Percentiles rank a stretch among this genome's conserved stretches.
phyloP scores from a whole-genome alignment of 1,284 basidiomycete species.

The Puccinia polysora region DNA sequence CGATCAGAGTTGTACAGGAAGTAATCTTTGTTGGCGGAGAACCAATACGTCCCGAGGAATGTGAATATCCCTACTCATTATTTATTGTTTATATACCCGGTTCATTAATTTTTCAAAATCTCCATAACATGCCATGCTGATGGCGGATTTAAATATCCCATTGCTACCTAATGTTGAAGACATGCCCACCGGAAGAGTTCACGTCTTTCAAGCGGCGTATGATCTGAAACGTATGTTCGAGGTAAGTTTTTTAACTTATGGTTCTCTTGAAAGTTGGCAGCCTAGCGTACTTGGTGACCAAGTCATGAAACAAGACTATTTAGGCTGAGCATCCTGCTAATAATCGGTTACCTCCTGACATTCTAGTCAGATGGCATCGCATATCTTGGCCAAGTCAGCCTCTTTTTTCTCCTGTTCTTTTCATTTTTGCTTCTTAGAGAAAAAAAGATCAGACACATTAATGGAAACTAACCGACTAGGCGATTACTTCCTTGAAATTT shows the following conservation, averaged over 20 bases:
- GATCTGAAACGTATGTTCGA: conserved; percentile 34
- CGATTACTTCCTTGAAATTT: too few species aligned
- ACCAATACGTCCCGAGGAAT: conserved; percentile 35
- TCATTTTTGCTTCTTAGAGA: background rate
- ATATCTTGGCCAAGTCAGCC: conserved; percentile 24
- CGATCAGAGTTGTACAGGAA: conserved; percentile 17
- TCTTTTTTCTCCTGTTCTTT: background rate
- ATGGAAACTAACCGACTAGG: too few species aligned
- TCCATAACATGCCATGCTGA: background rate
- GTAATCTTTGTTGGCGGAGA: conserved; percentile 19
- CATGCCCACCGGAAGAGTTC: conserved; percentile 19
- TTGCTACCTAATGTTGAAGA: too few species aligned
- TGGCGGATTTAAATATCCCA: background rate
- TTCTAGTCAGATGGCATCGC: conserved; percentile 33
- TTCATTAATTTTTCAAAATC: background rate
- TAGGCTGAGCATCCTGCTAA: too few species aligned
- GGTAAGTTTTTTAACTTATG: background rate
- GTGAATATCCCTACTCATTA: background rate
- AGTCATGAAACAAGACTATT: too few species aligned
- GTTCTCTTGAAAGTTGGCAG: too few species aligned
- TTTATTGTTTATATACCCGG: background rate
- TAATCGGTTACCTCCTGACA: too few species aligned
- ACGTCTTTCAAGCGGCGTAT: conserved; percentile 31
- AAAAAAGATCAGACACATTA: too few species aligned
- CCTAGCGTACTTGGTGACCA: too few species aligned